These are phyloP conservation scores for Hymenoscyphus repandus DNA, from an alignment of 2,329 filamentous ascomycete genomes.

Conservation along the genomic window DNA sequence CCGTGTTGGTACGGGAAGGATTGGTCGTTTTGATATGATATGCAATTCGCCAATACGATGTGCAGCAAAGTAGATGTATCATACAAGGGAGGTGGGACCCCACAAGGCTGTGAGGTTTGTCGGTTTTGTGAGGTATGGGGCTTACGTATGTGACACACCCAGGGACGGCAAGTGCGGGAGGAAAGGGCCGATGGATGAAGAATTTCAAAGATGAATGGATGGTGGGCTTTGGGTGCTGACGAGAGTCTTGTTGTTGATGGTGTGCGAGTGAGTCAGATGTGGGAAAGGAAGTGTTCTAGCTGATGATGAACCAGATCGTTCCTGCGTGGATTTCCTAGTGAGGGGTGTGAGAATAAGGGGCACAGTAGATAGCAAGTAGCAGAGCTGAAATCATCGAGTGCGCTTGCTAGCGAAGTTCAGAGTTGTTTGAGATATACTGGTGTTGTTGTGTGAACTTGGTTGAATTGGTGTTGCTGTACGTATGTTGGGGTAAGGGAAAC, in stretches of 20 bases:
- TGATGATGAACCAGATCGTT: not conserved
- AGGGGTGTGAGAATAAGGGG: not conserved
- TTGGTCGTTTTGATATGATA: not conserved
- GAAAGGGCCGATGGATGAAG: not conserved
- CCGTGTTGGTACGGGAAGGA: not conserved
- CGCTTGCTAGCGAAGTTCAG: not conserved
- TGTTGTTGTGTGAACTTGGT: not conserved
- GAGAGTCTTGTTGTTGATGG: not conserved
- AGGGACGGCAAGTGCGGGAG: not conserved
- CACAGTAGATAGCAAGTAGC: not conserved
- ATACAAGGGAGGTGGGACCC: not conserved
- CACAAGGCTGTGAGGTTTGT: not conserved
- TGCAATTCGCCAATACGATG: too few species aligned
- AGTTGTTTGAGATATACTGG: not conserved
- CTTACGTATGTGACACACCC: too few species aligned
- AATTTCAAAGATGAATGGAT: too few species aligned
- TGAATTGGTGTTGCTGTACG: not conserved
- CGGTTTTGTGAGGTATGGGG: not conserved
- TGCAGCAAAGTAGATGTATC: not conserved
- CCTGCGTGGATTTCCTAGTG: not conserved
- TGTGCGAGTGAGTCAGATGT: constrained; percentile 2
- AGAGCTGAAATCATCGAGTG: too few species aligned
- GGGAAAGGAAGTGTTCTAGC: not conserved
- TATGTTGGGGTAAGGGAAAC: not conserved
- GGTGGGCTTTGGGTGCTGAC: constrained; percentile 1